Evolutionary conservation across 345 rosid genomes (phyloP).

Genomic region (Euphorbia tirucalli): DNA sequence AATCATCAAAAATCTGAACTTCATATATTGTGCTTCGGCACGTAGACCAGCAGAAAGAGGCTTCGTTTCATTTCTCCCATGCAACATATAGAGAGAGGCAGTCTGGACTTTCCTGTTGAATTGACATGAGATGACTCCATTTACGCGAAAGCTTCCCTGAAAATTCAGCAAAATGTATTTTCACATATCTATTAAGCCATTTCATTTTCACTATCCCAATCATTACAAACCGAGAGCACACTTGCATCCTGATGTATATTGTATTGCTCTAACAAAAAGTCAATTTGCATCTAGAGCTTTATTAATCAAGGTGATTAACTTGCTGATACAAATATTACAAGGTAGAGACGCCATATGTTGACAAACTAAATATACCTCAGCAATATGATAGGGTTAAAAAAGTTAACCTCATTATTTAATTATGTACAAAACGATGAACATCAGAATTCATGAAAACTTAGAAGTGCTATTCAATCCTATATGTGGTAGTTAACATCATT

Average conservation of each 20-base stretch:
- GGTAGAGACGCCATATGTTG: background rate
- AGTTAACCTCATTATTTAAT: background rate
- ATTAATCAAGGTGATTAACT: background rate
- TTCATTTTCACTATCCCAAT: too few relatives aligned
- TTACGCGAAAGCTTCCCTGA: too few relatives aligned
- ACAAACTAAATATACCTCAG: background rate
- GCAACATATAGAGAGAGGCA: too few relatives aligned
- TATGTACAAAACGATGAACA: background rate
- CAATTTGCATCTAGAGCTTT: too few relatives aligned
- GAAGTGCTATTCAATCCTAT: background rate
- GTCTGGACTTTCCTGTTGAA: background rate
- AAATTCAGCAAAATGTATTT: too few relatives aligned
- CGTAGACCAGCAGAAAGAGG: background rate
- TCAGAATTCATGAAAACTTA: background rate
- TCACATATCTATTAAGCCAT: too few relatives aligned
- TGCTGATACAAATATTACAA: background rate
- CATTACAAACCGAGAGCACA: too few relatives aligned
- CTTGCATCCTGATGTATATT: too few relatives aligned
- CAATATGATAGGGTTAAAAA: background rate
- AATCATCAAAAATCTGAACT: background rate
- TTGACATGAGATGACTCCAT: background rate
- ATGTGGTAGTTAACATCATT: too few relatives aligned
- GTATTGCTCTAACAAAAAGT: too few relatives aligned
- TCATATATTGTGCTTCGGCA: background rate
- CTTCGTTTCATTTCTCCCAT: background rate